Evolutionary conservation across 163 green algal genomes (phyloP).

Genomic region (Coccomyxa subellipsoidea): DNA sequence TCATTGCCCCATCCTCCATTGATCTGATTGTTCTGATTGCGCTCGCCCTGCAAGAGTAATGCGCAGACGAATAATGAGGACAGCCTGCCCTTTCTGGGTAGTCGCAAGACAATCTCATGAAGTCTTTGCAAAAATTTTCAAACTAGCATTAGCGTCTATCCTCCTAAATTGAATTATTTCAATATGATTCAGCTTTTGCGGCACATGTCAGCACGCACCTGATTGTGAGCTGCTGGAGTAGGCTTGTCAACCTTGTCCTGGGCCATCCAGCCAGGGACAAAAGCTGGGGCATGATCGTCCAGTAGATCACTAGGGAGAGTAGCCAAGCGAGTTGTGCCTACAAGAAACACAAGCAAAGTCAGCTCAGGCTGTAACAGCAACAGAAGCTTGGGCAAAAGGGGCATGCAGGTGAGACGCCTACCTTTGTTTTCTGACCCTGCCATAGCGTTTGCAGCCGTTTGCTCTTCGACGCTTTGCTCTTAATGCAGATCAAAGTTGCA

Average conservation of each 20-base stretch:
- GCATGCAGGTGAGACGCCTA: not conserved
- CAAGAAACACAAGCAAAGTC: not conserved
- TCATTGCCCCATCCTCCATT: not conserved
- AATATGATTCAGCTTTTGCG: too few species aligned
- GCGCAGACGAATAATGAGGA: not conserved
- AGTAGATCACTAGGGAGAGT: slow-evolving; percentile 54
- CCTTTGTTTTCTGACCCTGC: not conserved
- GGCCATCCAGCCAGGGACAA: not conserved
- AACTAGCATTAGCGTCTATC: too few species aligned
- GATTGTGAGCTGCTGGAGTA: not conserved
- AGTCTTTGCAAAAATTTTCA: too few species aligned
- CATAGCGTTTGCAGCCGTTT: not conserved
- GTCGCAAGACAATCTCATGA: not conserved
- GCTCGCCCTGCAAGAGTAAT: not conserved
- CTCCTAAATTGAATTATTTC: too few species aligned
- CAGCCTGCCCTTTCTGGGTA: not conserved
- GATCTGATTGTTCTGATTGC: not conserved
- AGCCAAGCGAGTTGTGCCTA: slow-evolving; percentile 69
- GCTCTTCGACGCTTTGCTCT: not conserved
- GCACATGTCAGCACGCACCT: too few species aligned
- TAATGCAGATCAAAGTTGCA: not conserved
- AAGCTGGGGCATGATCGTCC: not conserved
- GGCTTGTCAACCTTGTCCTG: not conserved
- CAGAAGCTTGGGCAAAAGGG: not conserved
- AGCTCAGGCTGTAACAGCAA: not conserved